Conservation (phyloP, 1,284 basidiomycete genomes). For the Cutaneotrichosporon mucoides region DNA sequence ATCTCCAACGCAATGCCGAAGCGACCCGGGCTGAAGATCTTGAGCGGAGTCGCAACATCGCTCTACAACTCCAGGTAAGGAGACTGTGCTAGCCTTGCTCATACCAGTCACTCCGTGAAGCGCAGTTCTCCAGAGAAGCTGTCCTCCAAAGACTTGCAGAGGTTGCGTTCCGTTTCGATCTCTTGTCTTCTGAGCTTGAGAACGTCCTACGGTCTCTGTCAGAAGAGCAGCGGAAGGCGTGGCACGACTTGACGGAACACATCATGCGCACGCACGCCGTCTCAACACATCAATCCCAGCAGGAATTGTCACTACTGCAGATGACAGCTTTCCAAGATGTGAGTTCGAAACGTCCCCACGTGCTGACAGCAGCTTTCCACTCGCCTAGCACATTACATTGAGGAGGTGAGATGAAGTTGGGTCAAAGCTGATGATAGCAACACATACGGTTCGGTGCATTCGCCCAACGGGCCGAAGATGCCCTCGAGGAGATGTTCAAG, state of each 20-base stretch:
- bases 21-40: not conserved
- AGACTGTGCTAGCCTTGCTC: too few species aligned
- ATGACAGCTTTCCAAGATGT: not conserved
- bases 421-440: too few species aligned
- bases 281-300: not conserved
- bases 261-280: not conserved
- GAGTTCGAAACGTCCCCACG: too few species aligned
- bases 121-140: too few species aligned
- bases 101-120: too few species aligned
- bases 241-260: not conserved
- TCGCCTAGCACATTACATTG: too few species aligned
- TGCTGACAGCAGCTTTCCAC: too few species aligned
- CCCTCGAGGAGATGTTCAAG: too few species aligned
- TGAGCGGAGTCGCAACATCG: not conserved
- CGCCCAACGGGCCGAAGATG: too few species aligned
- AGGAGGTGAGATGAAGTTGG: too few species aligned
- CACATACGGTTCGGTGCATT: too few species aligned
- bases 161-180: not conserved
- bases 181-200: not conserved
- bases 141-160: not conserved
- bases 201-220: not conserved
- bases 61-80: not conserved
- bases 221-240: not conserved
- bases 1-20: slow-evolving; percentile 18
- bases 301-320: not conserved